Conservation (phyloP, 2,329 filamentous ascomycete species). For the Nigrospora oryzae region DNA sequence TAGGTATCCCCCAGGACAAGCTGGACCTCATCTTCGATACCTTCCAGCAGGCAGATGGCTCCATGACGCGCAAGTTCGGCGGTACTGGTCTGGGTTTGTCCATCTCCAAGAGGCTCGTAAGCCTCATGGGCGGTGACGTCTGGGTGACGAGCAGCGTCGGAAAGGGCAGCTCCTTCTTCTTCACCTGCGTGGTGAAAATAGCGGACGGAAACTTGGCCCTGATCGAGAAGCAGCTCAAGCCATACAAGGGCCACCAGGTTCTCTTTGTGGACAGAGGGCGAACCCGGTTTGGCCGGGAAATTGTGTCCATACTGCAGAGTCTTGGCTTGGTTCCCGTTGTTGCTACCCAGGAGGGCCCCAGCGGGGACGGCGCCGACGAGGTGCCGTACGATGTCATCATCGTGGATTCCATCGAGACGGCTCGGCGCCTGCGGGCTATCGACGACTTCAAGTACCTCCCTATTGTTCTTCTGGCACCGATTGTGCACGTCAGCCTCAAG, state of each 20-base stretch:
- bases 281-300: constrained; percentile 67
- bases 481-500: constrained; percentile 87
- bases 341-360: constrained; percentile 69
- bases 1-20: constrained; percentile 92
- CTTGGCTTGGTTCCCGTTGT: constrained; percentile 77
- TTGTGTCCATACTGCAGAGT: constrained; percentile 67
- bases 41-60: constrained; percentile 96
- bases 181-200: constrained; percentile 84
- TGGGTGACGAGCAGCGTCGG: constrained; percentile 93
- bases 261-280: constrained; percentile 90
- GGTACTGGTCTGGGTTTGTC: constrained; percentile 90
- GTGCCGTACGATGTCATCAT: constrained; percentile 90
- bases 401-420: constrained; percentile 87
- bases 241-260: constrained; percentile 89
- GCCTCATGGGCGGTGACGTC: constrained; percentile 91
- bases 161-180: constrained; percentile 90
- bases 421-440: constrained; percentile 70
- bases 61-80: constrained; percentile 91
- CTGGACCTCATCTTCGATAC: constrained; percentile 97
- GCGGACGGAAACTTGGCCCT: constrained; percentile 70
- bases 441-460: constrained; percentile 98
- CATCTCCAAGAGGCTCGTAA: constrained; percentile 90
- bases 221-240: constrained; percentile 75
- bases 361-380: constrained; percentile 42
- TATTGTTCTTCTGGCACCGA: constrained; percentile 81